These are phyloP conservation scores for Cinchona pubescens DNA, from an alignment of 257 asterid species.

Conservation along the genomic window DNA sequence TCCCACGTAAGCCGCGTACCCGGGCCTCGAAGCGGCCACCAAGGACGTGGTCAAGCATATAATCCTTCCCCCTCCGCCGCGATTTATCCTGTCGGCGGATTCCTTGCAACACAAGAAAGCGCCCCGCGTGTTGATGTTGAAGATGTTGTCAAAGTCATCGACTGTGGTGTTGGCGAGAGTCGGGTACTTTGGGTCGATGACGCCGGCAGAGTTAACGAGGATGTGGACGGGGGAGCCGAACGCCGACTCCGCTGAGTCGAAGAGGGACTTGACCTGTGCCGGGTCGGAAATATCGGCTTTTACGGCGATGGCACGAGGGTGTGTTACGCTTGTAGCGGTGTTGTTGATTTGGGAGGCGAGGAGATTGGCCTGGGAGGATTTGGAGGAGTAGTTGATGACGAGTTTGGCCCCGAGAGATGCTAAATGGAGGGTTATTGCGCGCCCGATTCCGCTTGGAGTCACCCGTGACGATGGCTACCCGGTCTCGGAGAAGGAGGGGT, in stretches of 20 bases:
- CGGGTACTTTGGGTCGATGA: conserved; percentile 47
- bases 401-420: conserved; percentile 58
- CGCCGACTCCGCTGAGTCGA: conserved; percentile 55
- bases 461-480: conserved; percentile 44
- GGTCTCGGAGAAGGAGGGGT: conserved; percentile 26
- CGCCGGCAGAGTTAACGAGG: conserved; percentile 59
- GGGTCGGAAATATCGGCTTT: conserved; percentile 57
- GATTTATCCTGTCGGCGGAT: conserved; percentile 50
- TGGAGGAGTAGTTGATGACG: conserved; percentile 53
- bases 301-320: conserved; percentile 44
- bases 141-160: conserved; percentile 53
- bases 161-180: conserved; percentile 37
- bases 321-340: background rate
- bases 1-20: conserved; percentile 58
- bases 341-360: conserved; percentile 31
- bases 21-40: conserved; percentile 46
- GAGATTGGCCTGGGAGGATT: conserved; percentile 31
- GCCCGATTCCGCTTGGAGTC: conserved; percentile 40
- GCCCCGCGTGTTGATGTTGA: conserved; percentile 55
- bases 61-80: conserved; percentile 71
- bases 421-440: conserved; percentile 50
- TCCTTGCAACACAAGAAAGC: conserved; percentile 58
- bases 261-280: conserved; percentile 50
- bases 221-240: conserved; percentile 46
- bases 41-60: conserved; percentile 49